Base-by-base conservation (phyloP, 441 rosid genomes). In the Gossypium davidsonii region DNA sequence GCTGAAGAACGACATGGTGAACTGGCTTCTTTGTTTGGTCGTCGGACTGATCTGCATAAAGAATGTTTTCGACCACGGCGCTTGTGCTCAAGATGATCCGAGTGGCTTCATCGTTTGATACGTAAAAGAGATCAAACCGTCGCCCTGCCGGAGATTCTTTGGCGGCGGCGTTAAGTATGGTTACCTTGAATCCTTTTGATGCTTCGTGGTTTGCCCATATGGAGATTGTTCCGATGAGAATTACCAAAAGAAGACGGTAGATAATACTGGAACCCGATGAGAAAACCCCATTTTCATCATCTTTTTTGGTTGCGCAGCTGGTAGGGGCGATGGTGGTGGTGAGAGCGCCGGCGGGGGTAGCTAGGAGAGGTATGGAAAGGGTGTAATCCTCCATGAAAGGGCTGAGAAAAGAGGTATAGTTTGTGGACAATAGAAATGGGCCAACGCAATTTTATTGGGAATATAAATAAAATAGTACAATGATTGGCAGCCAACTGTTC, bases 201-300 rank as follows among this genome's bases (percentile, higher is more conserved):
- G 89, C 83, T 79, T 86, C 90, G 2, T 69, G 74, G 76, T 82
- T 83, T 62, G 92, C 93, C 91, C 87, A 91, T 2, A 85, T 14
- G 52, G 91, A 83, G 80, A 89, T 44, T 17, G 80, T 28, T 64
- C 84, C 90, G 7, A 86, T 8, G 73, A 82, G 75, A 26, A 79
- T 1, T 10, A 87, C 7, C 6, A 62, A 71, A 42, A 83, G 68
- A 18, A 89, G 25, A 60, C 90, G 86, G 72, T 66, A 21, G 70
- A 78, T 18, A 28, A 86, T 59, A 49, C 76, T 67, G 11, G 72
- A 80, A 34, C 72, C 68, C 0, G 86, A 68, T 7, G 46, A 46
- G 53, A 6, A 3, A 21, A 26, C 57, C 7, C 42, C 44, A 2
- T 65, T 21, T 8, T 62, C 25, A 8, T 28, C 60, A 1, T 59